Percentiles rank a stretch among this genome's conserved stretches.
phyloP scores from a whole-genome alignment of 768 basidiomycete genomes.

The Boletus eberwhitei region DNA sequence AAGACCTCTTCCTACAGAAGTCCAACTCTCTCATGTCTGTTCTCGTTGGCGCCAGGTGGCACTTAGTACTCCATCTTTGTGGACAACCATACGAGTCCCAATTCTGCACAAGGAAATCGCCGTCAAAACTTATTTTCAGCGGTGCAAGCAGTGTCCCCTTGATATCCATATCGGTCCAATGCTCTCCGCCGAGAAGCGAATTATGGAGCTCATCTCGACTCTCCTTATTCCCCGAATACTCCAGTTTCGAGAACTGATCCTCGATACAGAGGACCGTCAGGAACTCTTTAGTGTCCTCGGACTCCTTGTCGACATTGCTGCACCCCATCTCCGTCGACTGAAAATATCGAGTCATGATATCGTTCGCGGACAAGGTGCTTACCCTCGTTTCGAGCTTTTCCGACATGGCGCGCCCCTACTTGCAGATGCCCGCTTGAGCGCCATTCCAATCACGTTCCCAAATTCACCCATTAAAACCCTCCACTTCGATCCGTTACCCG shows the following conservation, averaged over 20 bases:
- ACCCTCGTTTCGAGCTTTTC: conserved; percentile 33
- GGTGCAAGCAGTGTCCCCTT: conserved; percentile 32
- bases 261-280: conserved; percentile 32
- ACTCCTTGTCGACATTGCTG: conserved; percentile 23
- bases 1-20: conserved; percentile 32
- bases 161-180: conserved; percentile 32
- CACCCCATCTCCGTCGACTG: conserved; percentile 27
- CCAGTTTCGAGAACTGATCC: conserved; percentile 31
- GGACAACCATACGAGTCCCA: conserved; percentile 34
- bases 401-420: conserved; percentile 31
- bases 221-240: conserved; percentile 30
- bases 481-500: conserved; percentile 35
- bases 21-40: conserved; percentile 36
- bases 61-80: conserved; percentile 34
- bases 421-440: conserved; percentile 30
- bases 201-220: conserved; percentile 26
- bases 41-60: conserved; percentile 35
- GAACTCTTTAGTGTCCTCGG: conserved; percentile 24
- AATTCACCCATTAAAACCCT: conserved; percentile 27
- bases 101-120: conserved; percentile 28
- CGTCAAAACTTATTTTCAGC: conserved; percentile 28
- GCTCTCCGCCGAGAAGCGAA: conserved; percentile 16
- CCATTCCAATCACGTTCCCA: conserved; percentile 32
- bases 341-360: conserved; percentile 29
- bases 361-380: conserved; percentile 23